Percentiles rank a stretch among this genome's conserved stretches.
Conservation (phyloP, 2,329 filamentous ascomycete genomes). For the Aureobasidium sp. region DNA sequence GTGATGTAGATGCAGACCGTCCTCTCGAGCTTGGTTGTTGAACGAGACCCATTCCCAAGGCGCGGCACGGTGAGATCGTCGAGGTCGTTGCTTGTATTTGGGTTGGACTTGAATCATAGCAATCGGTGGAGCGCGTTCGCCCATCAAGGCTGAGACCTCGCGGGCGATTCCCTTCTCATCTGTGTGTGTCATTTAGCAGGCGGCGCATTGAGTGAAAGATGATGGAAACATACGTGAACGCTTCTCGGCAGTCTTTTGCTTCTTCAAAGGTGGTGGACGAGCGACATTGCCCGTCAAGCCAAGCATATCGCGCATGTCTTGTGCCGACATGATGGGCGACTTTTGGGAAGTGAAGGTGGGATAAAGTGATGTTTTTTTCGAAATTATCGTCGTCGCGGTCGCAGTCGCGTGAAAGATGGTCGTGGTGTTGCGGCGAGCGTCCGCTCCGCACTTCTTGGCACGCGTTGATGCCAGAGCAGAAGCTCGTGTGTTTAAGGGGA, state of each 20-base stretch:
- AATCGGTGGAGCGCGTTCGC: constrained; percentile 46
- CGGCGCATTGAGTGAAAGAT: neutral
- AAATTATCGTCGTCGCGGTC: neutral
- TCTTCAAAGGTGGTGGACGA: constrained; percentile 56
- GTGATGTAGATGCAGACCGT: constrained; percentile 66
- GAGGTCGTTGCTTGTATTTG: constrained; percentile 45
- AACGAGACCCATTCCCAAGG: constrained; percentile 56
- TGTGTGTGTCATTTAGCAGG: constrained; percentile 12
- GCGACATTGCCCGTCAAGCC: constrained; percentile 62
- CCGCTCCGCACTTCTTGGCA: constrained; percentile 7
- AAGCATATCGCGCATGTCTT: constrained; percentile 80
- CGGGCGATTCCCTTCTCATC: constrained; percentile 40
- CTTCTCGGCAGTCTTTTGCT: constrained; percentile 61
- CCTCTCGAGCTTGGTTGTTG: constrained; percentile 67
- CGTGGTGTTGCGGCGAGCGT: neutral
- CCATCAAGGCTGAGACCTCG: constrained; percentile 45
- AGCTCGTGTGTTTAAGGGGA: constrained; percentile 7
- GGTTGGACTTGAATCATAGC: constrained; percentile 42
- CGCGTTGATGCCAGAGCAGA: neutral
- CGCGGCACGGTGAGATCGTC: constrained; percentile 39
- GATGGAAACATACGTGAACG: constrained; percentile 41
- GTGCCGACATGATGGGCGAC: constrained; percentile 19
- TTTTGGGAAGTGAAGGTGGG: neutral
- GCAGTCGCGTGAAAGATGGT: neutral
- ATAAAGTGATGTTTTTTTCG: neutral